A percentile compares a stretch with the other conserved stretches of the same genome.
phyloP scores from a whole-genome alignment of 169 alveolate species.

The Theileria equi region DNA sequence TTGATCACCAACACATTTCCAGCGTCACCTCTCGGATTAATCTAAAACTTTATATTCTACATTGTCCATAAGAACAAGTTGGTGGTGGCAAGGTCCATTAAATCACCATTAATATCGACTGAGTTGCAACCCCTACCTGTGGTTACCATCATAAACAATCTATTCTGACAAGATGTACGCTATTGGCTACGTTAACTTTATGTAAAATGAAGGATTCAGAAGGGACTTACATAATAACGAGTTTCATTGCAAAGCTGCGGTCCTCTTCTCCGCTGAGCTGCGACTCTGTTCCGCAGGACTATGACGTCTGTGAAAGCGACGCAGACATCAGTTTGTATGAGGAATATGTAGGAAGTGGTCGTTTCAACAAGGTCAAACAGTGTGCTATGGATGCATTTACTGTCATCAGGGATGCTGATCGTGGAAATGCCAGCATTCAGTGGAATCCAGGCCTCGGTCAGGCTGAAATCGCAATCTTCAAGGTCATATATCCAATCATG shows the following conservation, averaged over 20 bases:
- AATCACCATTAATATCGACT: too few species aligned
- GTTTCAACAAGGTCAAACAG: slow-evolving; percentile 42
- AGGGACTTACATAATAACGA: slow-evolving; percentile 40
- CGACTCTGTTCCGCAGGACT: slow-evolving; percentile 28
- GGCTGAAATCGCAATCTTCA: slow-evolving; percentile 13
- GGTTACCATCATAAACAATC: too few species aligned
- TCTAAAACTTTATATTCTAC: too few species aligned
- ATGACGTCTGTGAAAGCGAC: slow-evolving; percentile 19
- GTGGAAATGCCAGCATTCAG: slow-evolving; percentile 2
- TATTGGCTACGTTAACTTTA: too few species aligned
- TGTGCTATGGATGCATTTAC: slow-evolving; percentile 55
- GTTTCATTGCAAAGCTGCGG: slow-evolving; percentile 29
- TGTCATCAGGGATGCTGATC: slow-evolving; percentile 22
- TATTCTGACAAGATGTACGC: too few species aligned
- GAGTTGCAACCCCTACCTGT: too few species aligned
- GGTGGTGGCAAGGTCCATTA: too few species aligned
- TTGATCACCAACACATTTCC: background rate
- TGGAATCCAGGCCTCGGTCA: slow-evolving; percentile 31
- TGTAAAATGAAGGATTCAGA: background rate
- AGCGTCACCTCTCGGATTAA: too few species aligned
- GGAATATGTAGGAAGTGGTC: slow-evolving; percentile 31
- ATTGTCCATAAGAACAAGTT: too few species aligned
- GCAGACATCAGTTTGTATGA: slow-evolving; percentile 53
- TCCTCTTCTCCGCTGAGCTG: slow-evolving; percentile 34
- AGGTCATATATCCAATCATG: slow-evolving; percentile 35